Conservation (phyloP, 352 stramenopile genomes). For the Phytophthora niederhauseri region DNA sequence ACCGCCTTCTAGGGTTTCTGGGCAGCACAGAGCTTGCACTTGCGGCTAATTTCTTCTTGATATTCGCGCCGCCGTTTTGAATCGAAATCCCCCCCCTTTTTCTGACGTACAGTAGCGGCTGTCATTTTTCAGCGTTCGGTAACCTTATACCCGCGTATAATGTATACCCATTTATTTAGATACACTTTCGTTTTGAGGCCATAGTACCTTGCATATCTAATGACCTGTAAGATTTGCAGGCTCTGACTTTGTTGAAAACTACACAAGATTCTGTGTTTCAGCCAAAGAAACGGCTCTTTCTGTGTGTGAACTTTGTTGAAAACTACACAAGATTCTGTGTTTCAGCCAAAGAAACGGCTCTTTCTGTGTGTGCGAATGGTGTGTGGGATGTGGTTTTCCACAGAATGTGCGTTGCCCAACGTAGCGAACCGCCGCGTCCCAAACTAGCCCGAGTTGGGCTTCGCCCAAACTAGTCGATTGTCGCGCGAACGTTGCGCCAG, state of each 20-base stretch:
- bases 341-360: not conserved
- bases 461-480: not conserved
- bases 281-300: not conserved
- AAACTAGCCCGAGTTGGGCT: not conserved
- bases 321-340: too few relatives aligned
- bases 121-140: not conserved
- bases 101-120: not conserved
- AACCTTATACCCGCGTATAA: not conserved
- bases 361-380: not conserved
- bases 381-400: not conserved
- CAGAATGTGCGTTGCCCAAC: too few relatives aligned
- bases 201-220: not conserved
- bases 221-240: not conserved
- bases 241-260: not conserved
- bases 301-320: not conserved
- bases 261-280: not conserved
- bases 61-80: slow-evolving; percentile 27
- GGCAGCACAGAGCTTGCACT: slow-evolving; percentile 20
- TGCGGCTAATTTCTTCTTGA: slow-evolving; percentile 39
- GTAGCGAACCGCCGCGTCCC: too few relatives aligned
- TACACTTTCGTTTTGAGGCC: too few relatives aligned
- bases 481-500: slow-evolving; percentile 23
- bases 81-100: slow-evolving; percentile 32
- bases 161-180: not conserved
- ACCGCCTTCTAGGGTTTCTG: slow-evolving; percentile 26